Base-by-base conservation (phyloP, 73 alveolate species). In the Halteria grandinella region DNA sequence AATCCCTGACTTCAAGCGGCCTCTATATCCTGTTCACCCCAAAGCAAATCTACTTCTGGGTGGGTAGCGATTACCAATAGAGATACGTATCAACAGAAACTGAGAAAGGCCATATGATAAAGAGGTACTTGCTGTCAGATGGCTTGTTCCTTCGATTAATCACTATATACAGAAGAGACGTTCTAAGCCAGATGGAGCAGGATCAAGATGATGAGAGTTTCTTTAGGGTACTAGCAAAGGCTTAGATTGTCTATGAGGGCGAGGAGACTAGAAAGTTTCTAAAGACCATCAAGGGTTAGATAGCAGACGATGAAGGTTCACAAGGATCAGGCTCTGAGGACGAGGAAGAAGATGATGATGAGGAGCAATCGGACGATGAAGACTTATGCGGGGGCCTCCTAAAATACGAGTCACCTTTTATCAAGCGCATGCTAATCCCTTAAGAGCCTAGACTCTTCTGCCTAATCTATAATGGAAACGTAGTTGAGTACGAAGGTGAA, bases 381-480 rank as follows among this genome's bases (percentile, higher is more conserved):
- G 54, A 57, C 11, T 31, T 14, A 6, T 31, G 32, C 24, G 44
- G 39, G 45, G 71, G 33, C 3, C 41, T 51, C 49, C 44, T 64
- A 3, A 45, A 75, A 6, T 60, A 40, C 25, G 87, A 75, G 71
- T 75, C 87, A 25, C 24, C 37, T 8, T 32, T 75, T 5, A 23
- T 75, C 18, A 57, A 58, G 53, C 5, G 44, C 20, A 17, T 27
- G n/a, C 5, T 75, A 0, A 15, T 44, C 0, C 79, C 87, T 0
- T 17, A 59, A 31, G 69, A 62, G 39, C 87, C 87, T 3, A 37
- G 87, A 25, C 63, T 55, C 8, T 75, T 55, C 57, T 75, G 87
- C 59, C 49, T 75, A 14, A 37, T 55, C 15, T 27, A 55, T 21
- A 59, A 57, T 15, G 69, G 72, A 6, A 15, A 15, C 0, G 39